phyloP scores from a whole-genome alignment of 2,329 filamentous ascomycete species.

The Claviceps capensis region DNA sequence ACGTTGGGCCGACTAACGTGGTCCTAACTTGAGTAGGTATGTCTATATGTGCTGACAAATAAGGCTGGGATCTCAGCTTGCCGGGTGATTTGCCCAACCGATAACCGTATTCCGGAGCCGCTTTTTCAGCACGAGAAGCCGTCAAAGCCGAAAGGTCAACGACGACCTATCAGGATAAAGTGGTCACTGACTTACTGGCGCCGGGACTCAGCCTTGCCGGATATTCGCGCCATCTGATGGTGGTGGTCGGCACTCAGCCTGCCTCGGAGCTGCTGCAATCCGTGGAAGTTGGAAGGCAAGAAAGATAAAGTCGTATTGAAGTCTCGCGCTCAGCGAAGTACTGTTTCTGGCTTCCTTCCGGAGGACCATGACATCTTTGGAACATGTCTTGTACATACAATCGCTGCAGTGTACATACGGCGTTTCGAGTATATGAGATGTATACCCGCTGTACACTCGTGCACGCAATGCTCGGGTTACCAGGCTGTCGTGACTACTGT shows the following conservation, averaged over 20 bases:
- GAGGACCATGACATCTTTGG: neutral
- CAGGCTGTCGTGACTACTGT: neutral
- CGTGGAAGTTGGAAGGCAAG: too few relatives aligned
- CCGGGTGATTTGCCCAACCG: too few relatives aligned
- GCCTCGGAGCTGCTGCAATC: too few relatives aligned
- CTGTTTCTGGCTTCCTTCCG: too few relatives aligned
- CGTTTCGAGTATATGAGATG: neutral
- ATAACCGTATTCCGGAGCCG: too few relatives aligned
- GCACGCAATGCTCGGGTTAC: neutral
- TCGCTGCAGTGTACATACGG: neutral
- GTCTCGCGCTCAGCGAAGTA: too few relatives aligned
- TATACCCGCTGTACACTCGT: neutral
- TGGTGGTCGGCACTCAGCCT: neutral
- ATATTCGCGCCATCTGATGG: neutral
- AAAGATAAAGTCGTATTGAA: too few relatives aligned
- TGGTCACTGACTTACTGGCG: neutral
- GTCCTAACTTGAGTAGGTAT: too few relatives aligned
- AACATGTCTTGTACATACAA: neutral
- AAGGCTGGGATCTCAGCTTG: too few relatives aligned
- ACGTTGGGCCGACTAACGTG: too few relatives aligned
- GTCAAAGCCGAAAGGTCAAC: neutral
- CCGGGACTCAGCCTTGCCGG: neutral
- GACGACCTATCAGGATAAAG: neutral
- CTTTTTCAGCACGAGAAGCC: neutral
- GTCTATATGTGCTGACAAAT: too few relatives aligned